Evolutionary conservation across 169 alveolate genomes (phyloP).

Genomic region (Plasmodium gaboni): DNA sequence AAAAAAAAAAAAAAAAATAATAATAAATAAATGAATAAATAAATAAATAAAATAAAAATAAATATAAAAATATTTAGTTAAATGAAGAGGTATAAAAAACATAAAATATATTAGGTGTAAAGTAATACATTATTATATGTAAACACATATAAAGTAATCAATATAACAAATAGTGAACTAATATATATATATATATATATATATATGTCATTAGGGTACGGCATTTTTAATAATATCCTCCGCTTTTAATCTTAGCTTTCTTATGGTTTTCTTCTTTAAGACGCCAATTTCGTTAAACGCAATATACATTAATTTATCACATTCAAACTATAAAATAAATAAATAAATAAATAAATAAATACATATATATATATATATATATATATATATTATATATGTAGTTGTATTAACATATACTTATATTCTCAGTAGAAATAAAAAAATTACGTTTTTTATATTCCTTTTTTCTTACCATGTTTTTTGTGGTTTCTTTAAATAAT

Average conservation of each 20-base stretch:
- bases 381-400: not conserved
- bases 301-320: slow-evolving; percentile 82
- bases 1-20: too few species aligned
- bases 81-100: too few species aligned
- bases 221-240: slow-evolving; percentile 45
- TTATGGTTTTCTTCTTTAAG: slow-evolving; percentile 80
- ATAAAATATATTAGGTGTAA: slow-evolving; percentile 26
- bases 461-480: slow-evolving; percentile 53
- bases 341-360: not conserved
- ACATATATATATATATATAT: not conserved
- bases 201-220: slow-evolving; percentile 9
- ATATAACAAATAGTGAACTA: slow-evolving; percentile 29
- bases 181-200: not conserved
- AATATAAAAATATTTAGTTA: too few species aligned
- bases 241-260: slow-evolving; percentile 80
- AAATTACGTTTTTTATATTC: not conserved
- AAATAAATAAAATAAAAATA: too few species aligned
- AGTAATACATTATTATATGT: not conserved
- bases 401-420: not conserved
- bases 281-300: slow-evolving; percentile 84
- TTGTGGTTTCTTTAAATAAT: slow-evolving; percentile 80
- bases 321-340: slow-evolving; percentile 74
- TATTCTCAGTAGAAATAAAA: not conserved
- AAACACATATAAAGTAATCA: slow-evolving; percentile 12
- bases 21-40: too few species aligned